Evolutionary conservation across 2,329 filamentous ascomycete species (phyloP), one percentile per base, ranked within the genome.

Genomic region (Diaporthe aspalathi): DNA sequence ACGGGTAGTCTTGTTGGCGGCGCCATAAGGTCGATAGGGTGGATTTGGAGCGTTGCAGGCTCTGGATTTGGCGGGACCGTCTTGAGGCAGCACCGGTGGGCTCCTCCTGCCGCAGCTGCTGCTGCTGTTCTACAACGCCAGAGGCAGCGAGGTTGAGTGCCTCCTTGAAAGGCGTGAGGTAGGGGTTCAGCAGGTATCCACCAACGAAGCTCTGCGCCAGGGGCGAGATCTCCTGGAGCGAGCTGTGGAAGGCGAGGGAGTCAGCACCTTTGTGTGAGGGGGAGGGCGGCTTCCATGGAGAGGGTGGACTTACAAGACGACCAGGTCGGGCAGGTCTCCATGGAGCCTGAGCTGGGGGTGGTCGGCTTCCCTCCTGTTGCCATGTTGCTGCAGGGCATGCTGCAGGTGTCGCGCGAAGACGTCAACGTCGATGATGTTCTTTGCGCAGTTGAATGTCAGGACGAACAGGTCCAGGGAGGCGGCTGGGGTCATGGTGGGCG

Each of bases 221-320:
- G 0, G 96, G 96, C 12, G 95, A 93, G 73, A 98, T 87, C 82
- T 99, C 96, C 81, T 99, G 95, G 22, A 99, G 87, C 86, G 94
- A 94, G 85, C 80, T 92, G 79, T 20, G 79, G 72, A 74, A 74
- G 8, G 24, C 35, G 11, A 52, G 56, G 67, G 45, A 54, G 60
- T 52, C 47, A 65, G 16, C 27, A 40, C 47, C 29, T 7, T 32
- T 7, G 5, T 47, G 24, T 27, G 29, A n/a, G n/a, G n/a, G n/a
- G 38, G 45, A 27, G n/a, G 7, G 11, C 8, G 8, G 27, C 20
- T 2, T n/a, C 40, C 20, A 12, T 5, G 6, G 66, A 12, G 47
- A 2, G 20, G 17, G 20, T 8, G 20, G 70, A 83, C 87, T 84
- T 81, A 90, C 88, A 90, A 81, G 72, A 88, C 88, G 65, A 90